Percentiles rank a stretch among this genome's conserved stretches.
Conservation (phyloP, 441 rosid species). For the Euphorbia schlechtendalii region DNA sequence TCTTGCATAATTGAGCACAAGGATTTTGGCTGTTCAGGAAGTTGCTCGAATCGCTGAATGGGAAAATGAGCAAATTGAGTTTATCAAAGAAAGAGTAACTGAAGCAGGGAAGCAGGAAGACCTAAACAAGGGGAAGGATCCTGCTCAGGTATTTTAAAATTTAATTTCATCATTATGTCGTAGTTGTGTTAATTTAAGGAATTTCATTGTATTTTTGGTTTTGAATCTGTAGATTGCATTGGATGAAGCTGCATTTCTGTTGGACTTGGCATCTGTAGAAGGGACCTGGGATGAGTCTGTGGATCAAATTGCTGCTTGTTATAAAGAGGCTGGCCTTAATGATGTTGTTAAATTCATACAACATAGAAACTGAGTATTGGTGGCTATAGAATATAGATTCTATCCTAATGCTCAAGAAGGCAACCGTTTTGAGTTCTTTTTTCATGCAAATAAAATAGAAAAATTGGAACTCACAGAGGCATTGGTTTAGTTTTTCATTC, state of each 20-base stretch:
- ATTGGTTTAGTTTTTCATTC: neutral
- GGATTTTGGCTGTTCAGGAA: conserved; percentile 36
- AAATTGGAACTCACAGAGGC: neutral
- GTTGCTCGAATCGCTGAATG: conserved; percentile 72
- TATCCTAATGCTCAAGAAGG: neutral
- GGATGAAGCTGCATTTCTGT: conserved; percentile 78
- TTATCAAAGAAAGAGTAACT: conserved; percentile 55
- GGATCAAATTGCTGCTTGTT: conserved; percentile 55
- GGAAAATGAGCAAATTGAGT: conserved; percentile 68
- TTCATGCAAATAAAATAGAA: neutral
- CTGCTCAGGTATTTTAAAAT: conserved; percentile 48
- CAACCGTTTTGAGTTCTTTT: neutral
- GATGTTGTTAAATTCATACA: conserved; percentile 51
- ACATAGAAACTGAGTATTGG: conserved; percentile 41
- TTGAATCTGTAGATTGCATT: conserved; percentile 44
- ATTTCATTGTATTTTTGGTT: neutral
- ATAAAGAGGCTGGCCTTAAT: conserved; percentile 61
- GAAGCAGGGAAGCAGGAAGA: conserved; percentile 59
- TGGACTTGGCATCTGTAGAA: conserved; percentile 79
- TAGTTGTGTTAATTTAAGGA: neutral
- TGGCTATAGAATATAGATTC: neutral
- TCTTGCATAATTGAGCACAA: conserved; percentile 1
- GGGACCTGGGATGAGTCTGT: conserved; percentile 67
- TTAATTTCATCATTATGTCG: neutral
- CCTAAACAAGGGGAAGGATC: conserved; percentile 63